Conservation (phyloP, 768 basidiomycete species). For the Cyclocybe cylindracea region DNA sequence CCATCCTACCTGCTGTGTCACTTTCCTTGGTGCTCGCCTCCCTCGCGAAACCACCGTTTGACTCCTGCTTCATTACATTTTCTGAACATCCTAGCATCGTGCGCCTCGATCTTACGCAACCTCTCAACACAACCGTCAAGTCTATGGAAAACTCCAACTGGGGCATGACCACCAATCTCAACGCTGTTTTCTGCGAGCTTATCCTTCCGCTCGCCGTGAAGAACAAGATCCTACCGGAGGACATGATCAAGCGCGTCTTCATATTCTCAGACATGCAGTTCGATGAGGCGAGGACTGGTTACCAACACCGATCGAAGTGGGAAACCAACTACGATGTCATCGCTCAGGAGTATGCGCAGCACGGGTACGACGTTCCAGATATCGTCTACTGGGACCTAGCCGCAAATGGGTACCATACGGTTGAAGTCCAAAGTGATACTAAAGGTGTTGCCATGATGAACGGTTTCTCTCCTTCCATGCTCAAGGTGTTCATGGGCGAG, state of each 20-base stretch:
- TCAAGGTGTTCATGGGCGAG: constrained; percentile 74
- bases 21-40: constrained; percentile 68
- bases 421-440: constrained; percentile 53
- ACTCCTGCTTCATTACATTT: constrained; percentile 70
- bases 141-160: constrained; percentile 39
- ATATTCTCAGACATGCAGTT: constrained; percentile 85
- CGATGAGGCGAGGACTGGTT: constrained; percentile 30
- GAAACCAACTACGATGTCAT: constrained; percentile 65
- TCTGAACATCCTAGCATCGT: constrained; percentile 51
- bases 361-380: constrained; percentile 73
- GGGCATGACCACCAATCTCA: constrained; percentile 63
- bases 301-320: constrained; percentile 35
- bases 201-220: constrained; percentile 61
- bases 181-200: constrained; percentile 63
- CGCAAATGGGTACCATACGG: constrained; percentile 28
- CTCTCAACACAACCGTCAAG: constrained; percentile 37
- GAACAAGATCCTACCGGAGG: constrained; percentile 58
- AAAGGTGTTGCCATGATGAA: constrained; percentile 70
- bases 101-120: constrained; percentile 41
- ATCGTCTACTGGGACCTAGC: constrained; percentile 74
- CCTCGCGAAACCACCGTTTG: constrained; percentile 66
- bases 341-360: constrained; percentile 50
- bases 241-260: constrained; percentile 78
- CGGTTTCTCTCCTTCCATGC: constrained; percentile 67
- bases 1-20: constrained; percentile 63